These are phyloP conservation scores for Boletellus dicymbophilus DNA, from an alignment of 1,284 basidiomycete species.

Conservation along the genomic window DNA sequence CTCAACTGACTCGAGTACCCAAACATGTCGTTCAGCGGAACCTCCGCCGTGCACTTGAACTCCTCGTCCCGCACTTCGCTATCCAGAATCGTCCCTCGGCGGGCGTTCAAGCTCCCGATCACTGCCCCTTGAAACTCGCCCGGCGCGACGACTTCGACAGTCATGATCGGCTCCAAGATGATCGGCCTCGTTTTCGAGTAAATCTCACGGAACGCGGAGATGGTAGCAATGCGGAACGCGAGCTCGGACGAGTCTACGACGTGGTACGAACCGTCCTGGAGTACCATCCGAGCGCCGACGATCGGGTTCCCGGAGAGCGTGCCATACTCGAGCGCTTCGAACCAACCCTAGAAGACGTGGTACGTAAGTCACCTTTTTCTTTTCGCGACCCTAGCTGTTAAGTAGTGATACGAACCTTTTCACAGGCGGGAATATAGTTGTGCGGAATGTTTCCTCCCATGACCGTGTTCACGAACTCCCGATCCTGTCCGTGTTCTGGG, in stretches of 20 bases:
- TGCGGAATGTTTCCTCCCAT: slow-evolving; percentile 93
- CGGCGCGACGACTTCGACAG: slow-evolving; percentile 96
- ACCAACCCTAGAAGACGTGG: slow-evolving; percentile 73
- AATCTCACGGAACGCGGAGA: slow-evolving; percentile 93
- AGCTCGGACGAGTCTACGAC: slow-evolving; percentile 97
- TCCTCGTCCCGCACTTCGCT: slow-evolving; percentile 98
- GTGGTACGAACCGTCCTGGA: slow-evolving; percentile 93
- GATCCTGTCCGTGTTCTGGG: slow-evolving; percentile 58
- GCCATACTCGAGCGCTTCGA: slow-evolving; percentile 93
- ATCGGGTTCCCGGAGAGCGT: slow-evolving; percentile 89
- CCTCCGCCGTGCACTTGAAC: slow-evolving; percentile 91
- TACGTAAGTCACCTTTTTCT: not conserved
- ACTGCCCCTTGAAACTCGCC: slow-evolving; percentile 96
- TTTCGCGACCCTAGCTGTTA: not conserved
- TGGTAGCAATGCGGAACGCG: slow-evolving; percentile 90
- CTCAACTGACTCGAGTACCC: slow-evolving; percentile 93
- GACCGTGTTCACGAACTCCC: slow-evolving; percentile 86
- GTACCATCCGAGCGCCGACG: slow-evolving; percentile 84
- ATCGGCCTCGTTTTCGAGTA: slow-evolving; percentile 80
- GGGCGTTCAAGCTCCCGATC: slow-evolving; percentile 92
- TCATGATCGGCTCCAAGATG: slow-evolving; percentile 98
- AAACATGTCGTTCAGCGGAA: slow-evolving; percentile 98
- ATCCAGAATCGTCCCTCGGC: slow-evolving; percentile 94
- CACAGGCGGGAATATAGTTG: slow-evolving; percentile 93
- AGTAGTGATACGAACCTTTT: slow-evolving; percentile 64